These are phyloP conservation scores for Madurella fahalii DNA, from an alignment of 2,329 filamentous ascomycete species.

Conservation along the genomic window DNA sequence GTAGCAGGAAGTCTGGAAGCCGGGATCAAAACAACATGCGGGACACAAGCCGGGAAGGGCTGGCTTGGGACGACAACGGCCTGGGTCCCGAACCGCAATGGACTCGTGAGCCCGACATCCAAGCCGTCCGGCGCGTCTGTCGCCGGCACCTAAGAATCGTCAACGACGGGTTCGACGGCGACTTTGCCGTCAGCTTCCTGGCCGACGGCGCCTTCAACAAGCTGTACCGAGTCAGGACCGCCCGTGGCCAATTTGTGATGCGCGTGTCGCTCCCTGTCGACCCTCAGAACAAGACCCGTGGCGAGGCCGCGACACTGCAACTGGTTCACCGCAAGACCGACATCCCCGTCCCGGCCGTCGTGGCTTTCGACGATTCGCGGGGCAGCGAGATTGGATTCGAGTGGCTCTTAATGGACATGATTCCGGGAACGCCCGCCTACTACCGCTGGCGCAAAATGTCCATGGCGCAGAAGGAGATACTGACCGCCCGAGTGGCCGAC, in stretches of 20 bases:
- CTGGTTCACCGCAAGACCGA: constrained; percentile 30
- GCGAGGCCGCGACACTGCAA: constrained; percentile 36
- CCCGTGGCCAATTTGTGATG: constrained; percentile 19
- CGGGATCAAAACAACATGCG: constrained; percentile 7
- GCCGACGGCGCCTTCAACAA: constrained; percentile 31
- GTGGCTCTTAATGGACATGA: constrained; percentile 36
- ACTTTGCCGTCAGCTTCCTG: constrained; percentile 26
- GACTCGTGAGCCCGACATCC: constrained; percentile 27
- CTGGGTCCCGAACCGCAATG: constrained; percentile 25
- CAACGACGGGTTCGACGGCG: constrained; percentile 7
- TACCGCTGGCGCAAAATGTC: constrained; percentile 32
- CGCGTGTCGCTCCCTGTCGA: constrained; percentile 30
- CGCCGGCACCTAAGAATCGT: constrained; percentile 25
- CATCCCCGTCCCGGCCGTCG: constrained; percentile 33
- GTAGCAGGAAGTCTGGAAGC: not conserved
- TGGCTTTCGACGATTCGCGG: constrained; percentile 31
- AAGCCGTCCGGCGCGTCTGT: constrained; percentile 24
- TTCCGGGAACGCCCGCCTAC: constrained; percentile 27
- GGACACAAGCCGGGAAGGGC: constrained; percentile 21
- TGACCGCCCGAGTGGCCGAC: constrained; percentile 31
- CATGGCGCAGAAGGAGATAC: constrained; percentile 30
- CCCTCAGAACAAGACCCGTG: constrained; percentile 26
- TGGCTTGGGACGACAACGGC: constrained; percentile 25
- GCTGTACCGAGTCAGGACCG: constrained; percentile 27
- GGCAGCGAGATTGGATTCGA: constrained; percentile 36